Conservation (phyloP, 2,329 filamentous ascomycete species). For the Aphanoascus verrucosus region DNA sequence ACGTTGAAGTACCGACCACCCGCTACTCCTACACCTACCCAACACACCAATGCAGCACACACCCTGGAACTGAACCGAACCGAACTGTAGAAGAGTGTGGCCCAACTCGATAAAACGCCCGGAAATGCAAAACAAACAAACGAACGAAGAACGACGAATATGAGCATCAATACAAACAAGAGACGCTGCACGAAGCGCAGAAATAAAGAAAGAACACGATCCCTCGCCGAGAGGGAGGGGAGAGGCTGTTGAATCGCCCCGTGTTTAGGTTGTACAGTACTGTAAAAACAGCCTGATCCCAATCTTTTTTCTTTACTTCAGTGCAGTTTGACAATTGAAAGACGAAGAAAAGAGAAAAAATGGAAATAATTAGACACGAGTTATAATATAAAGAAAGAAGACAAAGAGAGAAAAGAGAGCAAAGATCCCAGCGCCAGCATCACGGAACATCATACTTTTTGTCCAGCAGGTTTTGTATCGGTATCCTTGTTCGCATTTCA, state of each 20-base stretch:
- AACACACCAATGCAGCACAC: not conserved
- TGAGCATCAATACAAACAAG: not conserved
- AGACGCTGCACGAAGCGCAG: not conserved
- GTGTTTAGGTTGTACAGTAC: constrained; percentile 82
- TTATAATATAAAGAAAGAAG: constrained; percentile 20
- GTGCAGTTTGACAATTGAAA: constrained; percentile 41
- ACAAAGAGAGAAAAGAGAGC: constrained; percentile 20
- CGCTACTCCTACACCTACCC: too few species aligned
- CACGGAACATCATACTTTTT: not conserved
- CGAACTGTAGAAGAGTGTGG: too few species aligned
- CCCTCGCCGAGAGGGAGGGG: constrained; percentile 12
- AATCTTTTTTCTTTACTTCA: too few species aligned
- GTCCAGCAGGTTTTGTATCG: too few species aligned
- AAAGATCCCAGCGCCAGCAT: not conserved
- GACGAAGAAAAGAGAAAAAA: constrained; percentile 1
- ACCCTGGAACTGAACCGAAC: too few species aligned
- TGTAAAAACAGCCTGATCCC: constrained; percentile 71
- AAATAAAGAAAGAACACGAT: too few species aligned
- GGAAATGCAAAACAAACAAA: too few species aligned
- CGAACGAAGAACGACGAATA: not conserved
- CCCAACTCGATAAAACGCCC: too few species aligned
- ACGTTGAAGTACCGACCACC: constrained; percentile 58
- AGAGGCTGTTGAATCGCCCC: constrained; percentile 58
- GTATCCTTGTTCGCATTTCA: not conserved
- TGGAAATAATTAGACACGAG: not conserved